phyloP scores from a whole-genome alignment of 2,329 filamentous ascomycete species.

The Neopestalotiopsis sp. region DNA sequence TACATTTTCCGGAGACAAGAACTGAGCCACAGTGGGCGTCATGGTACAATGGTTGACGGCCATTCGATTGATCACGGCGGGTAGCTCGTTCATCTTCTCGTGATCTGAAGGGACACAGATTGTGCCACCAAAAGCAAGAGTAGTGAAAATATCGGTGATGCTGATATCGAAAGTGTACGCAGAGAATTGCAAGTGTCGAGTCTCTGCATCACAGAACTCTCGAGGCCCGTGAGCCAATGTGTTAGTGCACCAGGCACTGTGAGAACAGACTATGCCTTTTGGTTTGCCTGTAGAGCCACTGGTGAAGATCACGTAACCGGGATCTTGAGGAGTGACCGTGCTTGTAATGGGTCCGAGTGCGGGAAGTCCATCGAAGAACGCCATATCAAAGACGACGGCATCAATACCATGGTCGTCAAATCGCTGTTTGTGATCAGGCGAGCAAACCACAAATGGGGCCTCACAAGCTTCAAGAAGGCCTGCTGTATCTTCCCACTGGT shows the following conservation, averaged over 20 bases:
- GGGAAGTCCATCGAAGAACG: conserved; percentile 12
- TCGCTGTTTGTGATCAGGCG: conserved; percentile 16
- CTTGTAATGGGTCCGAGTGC: neutral
- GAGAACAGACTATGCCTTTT: conserved; percentile 6
- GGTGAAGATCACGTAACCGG: conserved; percentile 12
- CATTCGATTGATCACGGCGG: neutral
- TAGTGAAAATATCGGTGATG: conserved; percentile 11
- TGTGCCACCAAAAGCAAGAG: conserved; percentile 4
- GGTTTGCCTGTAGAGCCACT: conserved; percentile 4
- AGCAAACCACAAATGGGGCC: conserved; percentile 15
- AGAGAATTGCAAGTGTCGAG: conserved; percentile 10
- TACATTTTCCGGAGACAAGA: conserved; percentile 5
- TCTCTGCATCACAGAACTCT: conserved; percentile 1
- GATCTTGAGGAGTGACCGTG: conserved; percentile 16
- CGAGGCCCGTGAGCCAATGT: conserved; percentile 9
- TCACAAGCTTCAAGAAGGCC: conserved; percentile 14
- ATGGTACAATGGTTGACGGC: neutral
- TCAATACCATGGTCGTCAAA: conserved; percentile 9
- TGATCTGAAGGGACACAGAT: conserved; percentile 10
- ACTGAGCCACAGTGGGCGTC: conserved; percentile 9
- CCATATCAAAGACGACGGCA: conserved; percentile 12
- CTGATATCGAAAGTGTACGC: conserved; percentile 10
- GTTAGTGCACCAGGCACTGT: conserved; percentile 7
- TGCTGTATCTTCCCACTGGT: conserved; percentile 12
- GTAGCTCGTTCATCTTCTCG: conserved; percentile 2